Percentiles rank a stretch among this genome's conserved stretches.
These are phyloP conservation scores for Micromonas commoda DNA, from an alignment of 139 green algal species.

Conservation along the genomic window DNA sequence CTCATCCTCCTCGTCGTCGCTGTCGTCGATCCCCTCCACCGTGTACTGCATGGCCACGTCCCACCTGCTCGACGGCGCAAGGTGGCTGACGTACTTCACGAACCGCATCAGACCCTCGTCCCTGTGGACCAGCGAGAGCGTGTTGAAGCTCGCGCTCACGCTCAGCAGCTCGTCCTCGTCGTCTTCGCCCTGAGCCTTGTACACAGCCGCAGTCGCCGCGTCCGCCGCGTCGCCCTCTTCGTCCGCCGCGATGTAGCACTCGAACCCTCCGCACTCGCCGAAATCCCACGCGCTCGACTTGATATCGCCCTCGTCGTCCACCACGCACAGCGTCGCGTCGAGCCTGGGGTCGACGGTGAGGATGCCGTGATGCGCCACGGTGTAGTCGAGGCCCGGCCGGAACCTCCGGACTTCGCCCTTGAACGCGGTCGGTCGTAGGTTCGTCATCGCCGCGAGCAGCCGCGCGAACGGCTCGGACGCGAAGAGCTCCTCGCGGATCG, in stretches of 20 bases:
- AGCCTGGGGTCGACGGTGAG: slow-evolving; percentile 48
- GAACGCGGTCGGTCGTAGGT: background rate
- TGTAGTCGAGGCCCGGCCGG: slow-evolving; percentile 75
- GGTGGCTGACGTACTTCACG: slow-evolving; percentile 60
- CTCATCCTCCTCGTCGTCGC: slow-evolving; percentile 8
- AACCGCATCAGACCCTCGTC: slow-evolving; percentile 77
- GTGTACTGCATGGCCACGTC: background rate
- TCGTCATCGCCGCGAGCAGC: slow-evolving; percentile 42
- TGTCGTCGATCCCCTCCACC: background rate
- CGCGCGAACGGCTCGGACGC: slow-evolving; percentile 50
- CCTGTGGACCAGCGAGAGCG: slow-evolving; percentile 70
- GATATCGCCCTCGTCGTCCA: slow-evolving; percentile 44
- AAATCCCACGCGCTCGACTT: slow-evolving; percentile 42
- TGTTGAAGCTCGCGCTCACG: slow-evolving; percentile 64
- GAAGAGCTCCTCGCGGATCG: slow-evolving; percentile 33
- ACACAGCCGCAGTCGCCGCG: slow-evolving; percentile 15
- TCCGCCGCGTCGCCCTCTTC: background rate
- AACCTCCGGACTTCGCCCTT: slow-evolving; percentile 62
- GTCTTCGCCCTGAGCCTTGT: slow-evolving; percentile 34
- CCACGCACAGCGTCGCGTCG: slow-evolving; percentile 71
- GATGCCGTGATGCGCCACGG: slow-evolving; percentile 67
- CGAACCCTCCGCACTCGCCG: slow-evolving; percentile 73
- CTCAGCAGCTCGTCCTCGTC: slow-evolving; percentile 73
- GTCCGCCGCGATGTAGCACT: slow-evolving; percentile 68
- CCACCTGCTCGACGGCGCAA: slow-evolving; percentile 3